phyloP scores from a whole-genome alignment of 73 alveolate species.

The Effrenium voratum region DNA sequence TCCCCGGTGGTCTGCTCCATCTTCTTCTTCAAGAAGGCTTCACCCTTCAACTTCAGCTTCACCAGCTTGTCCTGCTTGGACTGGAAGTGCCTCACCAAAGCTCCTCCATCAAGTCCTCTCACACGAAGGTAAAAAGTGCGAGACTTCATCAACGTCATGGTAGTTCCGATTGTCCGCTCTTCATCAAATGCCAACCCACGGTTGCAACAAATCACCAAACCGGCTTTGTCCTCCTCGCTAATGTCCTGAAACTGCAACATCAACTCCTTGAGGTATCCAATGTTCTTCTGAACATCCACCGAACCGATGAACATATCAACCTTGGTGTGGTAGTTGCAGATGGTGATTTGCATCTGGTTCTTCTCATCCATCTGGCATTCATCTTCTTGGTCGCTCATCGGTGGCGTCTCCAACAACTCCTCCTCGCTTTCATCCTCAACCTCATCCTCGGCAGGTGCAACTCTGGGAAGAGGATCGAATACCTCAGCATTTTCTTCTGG shows the following conservation, averaged over 20 bases:
- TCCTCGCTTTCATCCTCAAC: background rate
- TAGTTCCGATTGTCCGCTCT: too few species aligned
- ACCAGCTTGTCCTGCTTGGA: background rate
- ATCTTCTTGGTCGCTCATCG: background rate
- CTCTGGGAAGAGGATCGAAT: too few species aligned
- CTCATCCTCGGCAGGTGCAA: background rate
- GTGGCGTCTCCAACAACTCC: background rate
- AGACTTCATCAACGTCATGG: too few species aligned
- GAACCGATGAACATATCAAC: background rate
- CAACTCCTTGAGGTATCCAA: background rate
- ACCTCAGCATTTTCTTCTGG: constrained; percentile 38
- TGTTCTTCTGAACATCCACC: background rate
- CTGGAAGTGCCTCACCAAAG: background rate
- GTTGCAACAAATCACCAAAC: too few species aligned
- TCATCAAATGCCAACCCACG: too few species aligned
- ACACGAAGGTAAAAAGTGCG: too few species aligned
- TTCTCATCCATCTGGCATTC: background rate
- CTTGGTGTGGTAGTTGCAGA: too few species aligned
- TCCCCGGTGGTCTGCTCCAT: background rate
- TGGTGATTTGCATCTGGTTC: background rate
- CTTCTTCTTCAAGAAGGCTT: background rate
- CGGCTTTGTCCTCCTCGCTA: too few species aligned
- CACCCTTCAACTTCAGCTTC: background rate
- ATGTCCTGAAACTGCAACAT: too few species aligned
- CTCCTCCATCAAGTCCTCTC: too few species aligned